Base-by-base conservation (phyloP, 345 rosid genomes). In the Laguncularia racemosa region DNA sequence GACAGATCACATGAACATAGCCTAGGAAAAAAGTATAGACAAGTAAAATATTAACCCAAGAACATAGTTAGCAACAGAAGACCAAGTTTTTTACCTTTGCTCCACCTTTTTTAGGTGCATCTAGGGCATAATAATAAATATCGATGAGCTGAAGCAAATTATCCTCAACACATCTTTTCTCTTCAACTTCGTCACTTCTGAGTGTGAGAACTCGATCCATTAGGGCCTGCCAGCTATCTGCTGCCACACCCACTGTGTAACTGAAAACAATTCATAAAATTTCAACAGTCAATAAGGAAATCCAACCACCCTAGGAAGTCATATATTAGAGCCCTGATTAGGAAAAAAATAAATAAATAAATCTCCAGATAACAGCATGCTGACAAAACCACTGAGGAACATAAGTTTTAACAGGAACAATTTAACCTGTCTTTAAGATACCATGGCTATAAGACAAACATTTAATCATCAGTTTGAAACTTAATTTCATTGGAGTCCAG, bases 81-180 rank as follows among this genome's bases (percentile, higher is more conserved):
- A 46, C 21, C n/a, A 14, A 16, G 57, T 15, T 21, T 64, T 73
- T 16, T 51, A 79, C 89, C 80, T 73, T 72, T 59, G 7, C 23
- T 44, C 82, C 86, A 12, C 79, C 55, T 14, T 68, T 78, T 49
- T 89, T 89, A 0, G 87, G 83, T 53, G 96, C 95, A 78, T 88
- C 96, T 11, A 91, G 58, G 55, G 98, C 90, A 64, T 88, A 89
- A 65, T 86, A 91, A 58, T 86, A 88, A 51, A 79, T 55, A 63
- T 88, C 77, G 28, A 83, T 68, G 54, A 86, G 61, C 44, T 18
- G 58, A 1, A 13, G 16, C 52, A 91, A 63, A 17, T 79, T 82
- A 50, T 63, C 20, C 69, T 63, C 74, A 77, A 81, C 56, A 16
- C 4, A 21, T 14, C 4, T 48, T 64, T 59, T 84, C 80, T 88